Evolutionary conservation across 2,329 filamentous ascomycete species (phyloP), one percentile per base, ranked within the genome.

Genomic region (Aspergillus latus): DNA sequence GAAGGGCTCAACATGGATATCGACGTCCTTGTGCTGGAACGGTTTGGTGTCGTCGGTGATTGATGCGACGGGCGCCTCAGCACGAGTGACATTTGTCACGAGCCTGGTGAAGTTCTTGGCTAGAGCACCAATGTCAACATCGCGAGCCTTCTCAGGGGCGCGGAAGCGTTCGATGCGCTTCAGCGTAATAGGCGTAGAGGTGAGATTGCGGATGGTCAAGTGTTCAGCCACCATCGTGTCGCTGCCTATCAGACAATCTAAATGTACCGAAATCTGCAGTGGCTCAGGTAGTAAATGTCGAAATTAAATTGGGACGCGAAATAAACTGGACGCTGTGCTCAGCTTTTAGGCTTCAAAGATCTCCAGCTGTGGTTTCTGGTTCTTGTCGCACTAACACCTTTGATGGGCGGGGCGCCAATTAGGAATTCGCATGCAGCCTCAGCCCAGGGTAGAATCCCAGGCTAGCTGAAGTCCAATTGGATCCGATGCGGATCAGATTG

Each of bases 171-270:
- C 89, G 57, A 93, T 79, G 58, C 80, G 73, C 72, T 86, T 87
- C 65, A 97, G 82, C 63, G 87, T 84, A 54, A 96, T 78, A n/a
- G 85, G 81, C 48, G 83, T 86, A 56, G 84, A 79, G 44, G 90
- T 93, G 62, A 96, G 78, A 73, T 97, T 97, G 66, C 92, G 90
- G 66, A 97, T 84, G 4, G 83, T 89, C 63, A 96, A 77, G 32
- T 67, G 57, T 54, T 75, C 67, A 40, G 72, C 73, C 46, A 70
- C 72, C 74, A 77, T 64, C 46, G 44, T 58, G 48, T 34, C 28
- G n/a, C 29, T 16, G 7, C 36, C 21, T 44, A 45, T 43, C n/a
- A 34, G 42, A 13, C 46, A 37, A 28, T 30, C 34, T 15, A 13
- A 36, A 28, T 45, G 37, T 9, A 51, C 8, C 11, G 21, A 30